Evolutionary conservation across 2,329 filamentous ascomycete genomes (phyloP).

Genomic region (Colletotrichum trifolii): DNA sequence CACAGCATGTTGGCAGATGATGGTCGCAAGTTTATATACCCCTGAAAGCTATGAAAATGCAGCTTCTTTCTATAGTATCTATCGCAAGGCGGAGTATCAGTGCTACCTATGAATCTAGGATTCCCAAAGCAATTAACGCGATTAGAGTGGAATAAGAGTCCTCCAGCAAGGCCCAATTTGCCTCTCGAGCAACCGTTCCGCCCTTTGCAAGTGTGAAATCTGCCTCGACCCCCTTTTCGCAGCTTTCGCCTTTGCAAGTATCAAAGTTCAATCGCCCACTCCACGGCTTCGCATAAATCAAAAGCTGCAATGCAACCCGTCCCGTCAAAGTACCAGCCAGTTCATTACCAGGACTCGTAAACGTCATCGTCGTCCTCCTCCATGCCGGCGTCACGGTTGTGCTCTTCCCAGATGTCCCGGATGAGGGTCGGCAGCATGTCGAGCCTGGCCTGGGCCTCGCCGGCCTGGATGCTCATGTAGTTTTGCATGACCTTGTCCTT

Average conservation of each 20-base stretch:
- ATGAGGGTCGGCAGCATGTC: constrained; percentile 29
- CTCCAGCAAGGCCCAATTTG: too few relatives aligned
- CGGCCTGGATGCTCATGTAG: constrained; percentile 28
- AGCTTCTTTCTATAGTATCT: neutral
- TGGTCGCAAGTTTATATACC: constrained; percentile 34
- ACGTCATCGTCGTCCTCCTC: constrained; percentile 23
- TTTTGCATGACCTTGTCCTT: constrained; percentile 37
- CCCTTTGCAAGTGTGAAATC: too few relatives aligned
- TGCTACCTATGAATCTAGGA: neutral
- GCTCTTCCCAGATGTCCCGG: constrained; percentile 13
- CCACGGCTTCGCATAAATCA: too few relatives aligned
- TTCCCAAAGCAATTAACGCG: neutral
- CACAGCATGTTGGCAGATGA: constrained; percentile 16
- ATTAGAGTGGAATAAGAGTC: too few relatives aligned
- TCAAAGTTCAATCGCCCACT: too few relatives aligned
- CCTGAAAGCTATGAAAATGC: constrained; percentile 23
- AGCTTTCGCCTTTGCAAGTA: too few relatives aligned
- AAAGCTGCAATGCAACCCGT: too few relatives aligned
- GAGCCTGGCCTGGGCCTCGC: constrained; percentile 30
- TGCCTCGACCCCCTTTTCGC: too few relatives aligned
- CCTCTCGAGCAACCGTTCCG: too few relatives aligned
- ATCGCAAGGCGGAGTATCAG: neutral
- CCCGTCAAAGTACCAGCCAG: neutral
- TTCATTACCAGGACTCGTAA: neutral
- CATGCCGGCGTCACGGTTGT: constrained; percentile 29